A percentile compares a stretch with the other conserved stretches of the same genome.
These are phyloP conservation scores for Diaporthe sp. DNA, from an alignment of 2,329 filamentous ascomycete genomes.

Conservation along the genomic window DNA sequence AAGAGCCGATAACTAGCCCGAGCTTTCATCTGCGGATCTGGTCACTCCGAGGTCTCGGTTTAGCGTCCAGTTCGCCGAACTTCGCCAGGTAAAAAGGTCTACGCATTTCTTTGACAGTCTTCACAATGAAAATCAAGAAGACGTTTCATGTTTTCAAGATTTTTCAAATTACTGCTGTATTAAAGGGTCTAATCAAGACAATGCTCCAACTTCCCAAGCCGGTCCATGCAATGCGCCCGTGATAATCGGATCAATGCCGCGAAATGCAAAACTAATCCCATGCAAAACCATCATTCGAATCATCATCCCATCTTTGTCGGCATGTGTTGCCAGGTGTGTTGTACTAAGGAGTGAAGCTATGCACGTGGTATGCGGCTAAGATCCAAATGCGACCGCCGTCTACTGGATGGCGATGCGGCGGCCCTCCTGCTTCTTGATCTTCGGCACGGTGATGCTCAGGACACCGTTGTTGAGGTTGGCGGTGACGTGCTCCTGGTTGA, in stretches of 20 bases:
- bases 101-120: too few relatives aligned
- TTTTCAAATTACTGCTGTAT: neutral
- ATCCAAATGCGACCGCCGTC: conserved; percentile 30
- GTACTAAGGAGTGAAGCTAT: neutral
- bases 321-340: neutral
- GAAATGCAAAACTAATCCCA: neutral
- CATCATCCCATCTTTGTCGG: neutral
- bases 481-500: conserved; percentile 70
- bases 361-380: neutral
- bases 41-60: too few relatives aligned
- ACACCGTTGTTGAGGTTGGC: conserved; percentile 75
- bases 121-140: too few relatives aligned
- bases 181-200: neutral
- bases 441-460: conserved; percentile 72
- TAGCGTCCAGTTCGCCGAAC: too few relatives aligned
- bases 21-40: too few relatives aligned
- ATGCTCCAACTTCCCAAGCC: neutral
- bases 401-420: conserved; percentile 67
- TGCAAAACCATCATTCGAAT: conserved; percentile 3
- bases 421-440: conserved; percentile 68
- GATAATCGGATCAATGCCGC: neutral
- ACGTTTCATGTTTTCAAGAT: too few relatives aligned
- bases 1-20: too few relatives aligned
- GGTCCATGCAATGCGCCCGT: neutral
- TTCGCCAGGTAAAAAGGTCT: too few relatives aligned